These are phyloP conservation scores for Didymella pinodella DNA, from an alignment of 2,329 filamentous ascomycete genomes.

Conservation along the genomic window DNA sequence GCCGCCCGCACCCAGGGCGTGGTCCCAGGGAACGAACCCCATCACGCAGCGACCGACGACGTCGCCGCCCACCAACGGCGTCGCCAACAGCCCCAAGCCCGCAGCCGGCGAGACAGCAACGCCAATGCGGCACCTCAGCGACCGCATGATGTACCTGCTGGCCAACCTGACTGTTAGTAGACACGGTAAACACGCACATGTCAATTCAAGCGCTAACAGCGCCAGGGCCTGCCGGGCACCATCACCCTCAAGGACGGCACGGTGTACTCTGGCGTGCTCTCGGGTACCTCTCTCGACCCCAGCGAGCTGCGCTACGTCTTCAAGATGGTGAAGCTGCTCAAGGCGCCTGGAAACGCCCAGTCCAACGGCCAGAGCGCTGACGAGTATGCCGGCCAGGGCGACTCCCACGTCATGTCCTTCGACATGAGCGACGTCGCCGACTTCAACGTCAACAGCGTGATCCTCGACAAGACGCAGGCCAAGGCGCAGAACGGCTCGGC, in stretches of 20 bases:
- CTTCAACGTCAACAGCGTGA: slow-evolving; percentile 62
- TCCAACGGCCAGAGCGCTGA: slow-evolving; percentile 57
- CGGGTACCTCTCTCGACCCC: slow-evolving; percentile 61
- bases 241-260: slow-evolving; percentile 68
- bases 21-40: slow-evolving; percentile 66
- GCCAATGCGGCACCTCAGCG: slow-evolving; percentile 66
- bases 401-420: slow-evolving; percentile 65
- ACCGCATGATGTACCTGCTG: slow-evolving; percentile 66
- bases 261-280: slow-evolving; percentile 68
- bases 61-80: slow-evolving; percentile 63
- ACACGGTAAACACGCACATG: background rate
- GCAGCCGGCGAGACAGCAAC: slow-evolving; percentile 60
- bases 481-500: slow-evolving; percentile 63
- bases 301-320: slow-evolving; percentile 64
- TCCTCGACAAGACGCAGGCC: slow-evolving; percentile 59
- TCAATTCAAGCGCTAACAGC: slow-evolving; percentile 21
- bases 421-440: slow-evolving; percentile 68
- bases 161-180: slow-evolving; percentile 65
- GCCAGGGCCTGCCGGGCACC: slow-evolving; percentile 61
- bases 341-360: slow-evolving; percentile 51
- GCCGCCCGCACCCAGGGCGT: slow-evolving; percentile 65
- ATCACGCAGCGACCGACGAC: slow-evolving; percentile 64
- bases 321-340: slow-evolving; percentile 70
- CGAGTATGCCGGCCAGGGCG: slow-evolving; percentile 58
- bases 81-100: slow-evolving; percentile 53